Percentiles rank a stretch among this genome's conserved stretches.
These are phyloP conservation scores for Russula sp. DNA, from an alignment of 768 basidiomycete genomes.

Conservation along the genomic window DNA sequence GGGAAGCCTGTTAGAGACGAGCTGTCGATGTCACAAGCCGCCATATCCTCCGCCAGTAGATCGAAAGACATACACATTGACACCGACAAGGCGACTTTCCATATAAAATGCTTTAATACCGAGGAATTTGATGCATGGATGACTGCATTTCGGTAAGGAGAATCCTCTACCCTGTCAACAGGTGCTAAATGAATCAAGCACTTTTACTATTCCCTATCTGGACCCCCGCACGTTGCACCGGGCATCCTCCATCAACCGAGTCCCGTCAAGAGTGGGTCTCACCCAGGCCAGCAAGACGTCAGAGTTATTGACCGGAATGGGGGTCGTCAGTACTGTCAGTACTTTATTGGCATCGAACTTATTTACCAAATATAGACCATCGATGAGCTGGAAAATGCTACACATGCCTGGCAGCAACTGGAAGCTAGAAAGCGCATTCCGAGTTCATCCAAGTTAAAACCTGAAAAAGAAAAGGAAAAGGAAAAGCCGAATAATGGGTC, in stretches of 20 bases:
- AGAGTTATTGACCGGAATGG: slow-evolving; percentile 63
- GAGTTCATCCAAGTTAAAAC: slow-evolving; percentile 36
- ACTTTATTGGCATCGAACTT: slow-evolving; percentile 1
- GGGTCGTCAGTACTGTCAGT: slow-evolving; percentile 45
- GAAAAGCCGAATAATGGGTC: slow-evolving; percentile 56
- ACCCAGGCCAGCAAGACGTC: slow-evolving; percentile 51
- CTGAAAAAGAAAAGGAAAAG: slow-evolving; percentile 54
- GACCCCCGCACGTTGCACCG: slow-evolving; percentile 41
- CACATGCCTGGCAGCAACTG: slow-evolving; percentile 45
- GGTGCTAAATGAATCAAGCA: slow-evolving; percentile 42
- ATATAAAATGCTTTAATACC: slow-evolving; percentile 70
- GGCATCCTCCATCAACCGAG: slow-evolving; percentile 38
- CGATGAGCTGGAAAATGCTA: slow-evolving; percentile 53
- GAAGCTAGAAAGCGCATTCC: slow-evolving; percentile 38
- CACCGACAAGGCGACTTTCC: slow-evolving; percentile 71
- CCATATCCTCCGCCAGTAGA: slow-evolving; percentile 71
- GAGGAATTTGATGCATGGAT: slow-evolving; percentile 77
- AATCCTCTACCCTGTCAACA: not conserved
- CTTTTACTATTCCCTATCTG: slow-evolving; percentile 49
- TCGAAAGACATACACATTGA: slow-evolving; percentile 82
- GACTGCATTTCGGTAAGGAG: slow-evolving; percentile 60
- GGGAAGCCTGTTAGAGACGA: slow-evolving; percentile 71
- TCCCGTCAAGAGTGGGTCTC: slow-evolving; percentile 40
- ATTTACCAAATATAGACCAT: slow-evolving; percentile 50
- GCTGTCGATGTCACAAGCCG: slow-evolving; percentile 58